These are phyloP conservation scores for Malus asiatica DNA, from an alignment of 306 rosid species.

Conservation along the genomic window DNA sequence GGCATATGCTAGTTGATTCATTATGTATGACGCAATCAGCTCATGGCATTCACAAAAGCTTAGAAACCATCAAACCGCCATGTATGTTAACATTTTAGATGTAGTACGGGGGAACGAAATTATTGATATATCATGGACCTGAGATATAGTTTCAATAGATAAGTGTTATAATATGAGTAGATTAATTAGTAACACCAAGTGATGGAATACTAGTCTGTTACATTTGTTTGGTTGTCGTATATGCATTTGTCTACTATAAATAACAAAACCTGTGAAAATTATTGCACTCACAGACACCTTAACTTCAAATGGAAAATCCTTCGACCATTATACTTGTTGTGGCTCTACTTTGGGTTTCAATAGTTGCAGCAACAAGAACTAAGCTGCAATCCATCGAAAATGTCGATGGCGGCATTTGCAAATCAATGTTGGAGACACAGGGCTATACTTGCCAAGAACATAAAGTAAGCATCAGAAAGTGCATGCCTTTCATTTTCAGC, in stretches of 20 bases:
- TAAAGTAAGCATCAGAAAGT: neutral
- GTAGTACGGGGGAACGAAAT: no score
- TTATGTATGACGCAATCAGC: no score
- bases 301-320: neutral
- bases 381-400: neutral
- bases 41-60: no score
- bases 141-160: no score
- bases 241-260: neutral
- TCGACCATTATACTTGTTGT: neutral
- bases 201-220: neutral
- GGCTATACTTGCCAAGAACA: slow-evolving; percentile 51
- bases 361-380: neutral
- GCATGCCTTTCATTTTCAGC: neutral
- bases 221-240: neutral
- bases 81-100: no score
- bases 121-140: no score
- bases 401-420: slow-evolving; percentile 22
- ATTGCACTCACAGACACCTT: neutral
- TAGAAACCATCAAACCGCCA: no score
- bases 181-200: no score
- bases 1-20: no score
- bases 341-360: neutral
- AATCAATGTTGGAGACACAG: slow-evolving; percentile 36
- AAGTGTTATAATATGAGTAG: no score
- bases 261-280: neutral